A percentile compares a stretch with the other conserved stretches of the same genome.
Conservation (phyloP, 495 filamentous ascomycete genomes). For the Ramalina peruviana region DNA sequence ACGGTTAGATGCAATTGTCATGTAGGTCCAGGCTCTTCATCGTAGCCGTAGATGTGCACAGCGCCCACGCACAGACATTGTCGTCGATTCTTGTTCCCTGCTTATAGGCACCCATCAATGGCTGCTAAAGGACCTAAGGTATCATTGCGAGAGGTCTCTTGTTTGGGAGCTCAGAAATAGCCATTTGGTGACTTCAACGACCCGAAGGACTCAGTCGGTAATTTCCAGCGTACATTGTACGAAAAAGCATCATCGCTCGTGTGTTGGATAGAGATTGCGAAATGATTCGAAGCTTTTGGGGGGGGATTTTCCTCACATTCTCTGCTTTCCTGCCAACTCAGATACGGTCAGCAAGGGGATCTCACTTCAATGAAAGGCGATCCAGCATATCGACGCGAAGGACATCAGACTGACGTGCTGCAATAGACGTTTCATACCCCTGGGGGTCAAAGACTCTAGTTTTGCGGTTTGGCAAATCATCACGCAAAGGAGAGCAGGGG, state of each 20-base stretch:
- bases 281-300: not conserved
- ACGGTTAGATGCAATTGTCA: too few species aligned
- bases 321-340: too few species aligned
- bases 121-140: not conserved
- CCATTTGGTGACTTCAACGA: slow-evolving; percentile 76
- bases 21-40: too few species aligned
- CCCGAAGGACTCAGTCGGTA: slow-evolving; percentile 81
- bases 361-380: too few species aligned
- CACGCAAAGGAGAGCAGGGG: slow-evolving; percentile 26
- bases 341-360: too few species aligned
- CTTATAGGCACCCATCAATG: too few species aligned
- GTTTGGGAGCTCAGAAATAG: slow-evolving; percentile 62
- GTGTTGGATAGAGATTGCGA: not conserved
- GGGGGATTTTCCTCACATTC: too few species aligned
- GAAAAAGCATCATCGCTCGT: slow-evolving; percentile 62
- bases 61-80: too few species aligned
- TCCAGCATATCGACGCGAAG: too few species aligned
- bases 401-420: slow-evolving; percentile 96
- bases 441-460: slow-evolving; percentile 99
- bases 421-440: slow-evolving; percentile 88
- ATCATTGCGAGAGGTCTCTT: not conserved
- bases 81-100: too few species aligned
- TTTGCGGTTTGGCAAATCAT: slow-evolving; percentile 83
- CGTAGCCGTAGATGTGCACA: too few species aligned
- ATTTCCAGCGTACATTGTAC: slow-evolving; percentile 97